These are phyloP conservation scores for Cucurbita maxima DNA, from an alignment of 306 rosid species.

Conservation along the genomic window DNA sequence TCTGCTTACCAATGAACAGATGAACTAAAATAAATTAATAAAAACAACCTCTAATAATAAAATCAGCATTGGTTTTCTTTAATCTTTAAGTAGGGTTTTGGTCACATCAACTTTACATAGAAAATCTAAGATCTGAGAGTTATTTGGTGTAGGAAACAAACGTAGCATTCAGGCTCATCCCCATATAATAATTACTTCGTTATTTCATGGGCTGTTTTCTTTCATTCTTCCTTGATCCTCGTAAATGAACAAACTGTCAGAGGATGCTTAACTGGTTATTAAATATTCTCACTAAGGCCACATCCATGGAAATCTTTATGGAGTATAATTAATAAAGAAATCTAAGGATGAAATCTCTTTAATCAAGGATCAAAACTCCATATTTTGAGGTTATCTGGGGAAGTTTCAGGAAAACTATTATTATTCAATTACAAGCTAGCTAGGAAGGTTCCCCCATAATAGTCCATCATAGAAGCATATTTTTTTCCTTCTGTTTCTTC, in stretches of 20 bases:
- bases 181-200: conserved; percentile 1
- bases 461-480: not conserved
- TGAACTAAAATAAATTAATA: not conserved
- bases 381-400: conserved; percentile 11
- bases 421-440: not conserved
- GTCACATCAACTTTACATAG: not conserved
- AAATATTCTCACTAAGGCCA: not conserved
- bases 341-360: not conserved
- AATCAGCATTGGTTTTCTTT: conserved; percentile 1
- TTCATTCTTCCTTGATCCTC: not conserved
- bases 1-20: not conserved
- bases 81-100: not conserved
- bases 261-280: not conserved
- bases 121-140: conserved; percentile 3
- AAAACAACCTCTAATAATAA: not conserved
- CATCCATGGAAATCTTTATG: not conserved
- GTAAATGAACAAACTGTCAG: not conserved
- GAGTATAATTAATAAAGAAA: not conserved
- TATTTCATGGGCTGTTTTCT: not conserved
- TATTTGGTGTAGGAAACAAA: conserved; percentile 2
- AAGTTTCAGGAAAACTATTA: not conserved
- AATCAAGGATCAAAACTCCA: not conserved
- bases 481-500: not conserved
- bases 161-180: not conserved
- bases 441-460: conserved; percentile 1